These are phyloP conservation scores for Citrus inodora DNA, from an alignment of 345 rosid genomes.

Conservation along the genomic window DNA sequence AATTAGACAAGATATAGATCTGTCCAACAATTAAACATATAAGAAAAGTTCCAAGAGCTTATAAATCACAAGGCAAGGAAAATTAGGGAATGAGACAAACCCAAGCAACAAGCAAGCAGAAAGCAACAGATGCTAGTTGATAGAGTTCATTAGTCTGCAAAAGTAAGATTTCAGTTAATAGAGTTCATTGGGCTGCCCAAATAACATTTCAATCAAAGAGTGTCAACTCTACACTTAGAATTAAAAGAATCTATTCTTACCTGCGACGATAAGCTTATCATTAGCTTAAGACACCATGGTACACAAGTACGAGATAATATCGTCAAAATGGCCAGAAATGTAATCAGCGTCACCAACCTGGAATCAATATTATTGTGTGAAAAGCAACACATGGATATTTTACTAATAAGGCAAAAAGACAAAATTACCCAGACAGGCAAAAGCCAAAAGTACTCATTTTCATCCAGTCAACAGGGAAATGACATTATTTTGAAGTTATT, in stretches of 20 bases:
- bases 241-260: slow-evolving; percentile 27
- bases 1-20: not conserved
- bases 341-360: slow-evolving; percentile 71
- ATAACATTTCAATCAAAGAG: slow-evolving; percentile 20
- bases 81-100: slow-evolving; percentile 45
- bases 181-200: slow-evolving; percentile 67
- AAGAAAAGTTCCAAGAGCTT: not conserved
- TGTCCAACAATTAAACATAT: not conserved
- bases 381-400: not conserved
- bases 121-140: slow-evolving; percentile 94
- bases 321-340: slow-evolving; percentile 66
- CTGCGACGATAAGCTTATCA: slow-evolving; percentile 88
- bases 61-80: slow-evolving; percentile 15
- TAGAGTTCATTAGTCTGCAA: slow-evolving; percentile 97
- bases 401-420: not conserved
- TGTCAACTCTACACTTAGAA: slow-evolving; percentile 9
- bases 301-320: slow-evolving; percentile 72
- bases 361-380: slow-evolving; percentile 8
- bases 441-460: not conserved
- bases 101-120: slow-evolving; percentile 99
- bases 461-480: not conserved
- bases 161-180: slow-evolving; percentile 42
- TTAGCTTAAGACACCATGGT: slow-evolving; percentile 83
- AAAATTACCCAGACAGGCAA: not conserved
- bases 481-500: not conserved